Percentiles rank a stretch among this genome's conserved stretches.
Conservation (phyloP, 2,329 filamentous ascomycete species). For the Fusarium phyllophilum region DNA sequence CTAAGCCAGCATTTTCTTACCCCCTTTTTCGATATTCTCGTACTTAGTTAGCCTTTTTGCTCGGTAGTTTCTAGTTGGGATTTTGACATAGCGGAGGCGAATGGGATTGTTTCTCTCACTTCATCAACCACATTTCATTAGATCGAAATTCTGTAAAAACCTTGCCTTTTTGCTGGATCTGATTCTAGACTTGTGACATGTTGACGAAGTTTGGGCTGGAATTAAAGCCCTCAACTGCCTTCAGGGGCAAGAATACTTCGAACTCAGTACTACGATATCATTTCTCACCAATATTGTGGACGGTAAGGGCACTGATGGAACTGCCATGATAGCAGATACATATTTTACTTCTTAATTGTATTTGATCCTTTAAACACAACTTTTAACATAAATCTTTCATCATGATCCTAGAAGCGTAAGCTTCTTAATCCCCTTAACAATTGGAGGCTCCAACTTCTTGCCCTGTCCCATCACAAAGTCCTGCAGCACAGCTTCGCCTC, state of each 20-base stretch:
- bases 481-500: slow-evolving; percentile 62
- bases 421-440: slow-evolving; percentile 60
- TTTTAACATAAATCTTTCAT: slow-evolving; percentile 1
- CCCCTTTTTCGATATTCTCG: slow-evolving; percentile 30
- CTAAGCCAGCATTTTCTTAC: slow-evolving; percentile 6
- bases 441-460: slow-evolving; percentile 59
- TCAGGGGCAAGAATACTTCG: background rate
- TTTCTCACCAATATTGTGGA: background rate
- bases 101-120: slow-evolving; percentile 34
- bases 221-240: background rate
- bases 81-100: slow-evolving; percentile 50
- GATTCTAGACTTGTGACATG: background rate
- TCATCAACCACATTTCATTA: background rate
- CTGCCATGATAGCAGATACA: background rate
- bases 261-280: background rate
- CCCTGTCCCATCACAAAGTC: slow-evolving; percentile 60
- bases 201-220: background rate
- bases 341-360: slow-evolving; percentile 1
- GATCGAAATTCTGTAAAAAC: background rate
- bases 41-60: slow-evolving; percentile 23
- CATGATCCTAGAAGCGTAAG: slow-evolving; percentile 61
- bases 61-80: slow-evolving; percentile 29
- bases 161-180: background rate
- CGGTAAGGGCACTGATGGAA: background rate
- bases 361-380: slow-evolving; percentile 19